Evolutionary conservation across 2,329 filamentous ascomycete genomes (phyloP), one percentile per base, ranked within the genome.

Genomic region (Pezicula radicicola): DNA sequence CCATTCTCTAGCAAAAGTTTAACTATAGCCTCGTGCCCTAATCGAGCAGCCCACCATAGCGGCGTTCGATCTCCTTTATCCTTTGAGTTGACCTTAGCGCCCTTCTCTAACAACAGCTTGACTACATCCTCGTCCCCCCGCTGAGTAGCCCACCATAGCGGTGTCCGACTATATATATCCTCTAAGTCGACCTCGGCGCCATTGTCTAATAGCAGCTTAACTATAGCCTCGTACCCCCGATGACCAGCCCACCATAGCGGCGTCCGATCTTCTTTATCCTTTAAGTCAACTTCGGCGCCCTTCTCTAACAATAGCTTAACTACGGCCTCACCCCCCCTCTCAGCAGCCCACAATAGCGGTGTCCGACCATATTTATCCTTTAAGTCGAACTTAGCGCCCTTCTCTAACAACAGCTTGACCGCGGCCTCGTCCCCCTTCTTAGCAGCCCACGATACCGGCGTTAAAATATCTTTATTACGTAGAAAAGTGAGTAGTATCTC

Each of bases 401-500:
- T 55, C 46, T 55, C 52, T 19, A 63, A 53, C 19, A 64, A 56
- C 16, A 62, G 49, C 19, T 52, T 48, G 12, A 66, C 54, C 19
- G 66, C 50, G 16, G 46, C 49, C 41, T 62, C 60, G 37, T 66
- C 49, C 4, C 63, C 61, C 36, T 47, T 51, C 30, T 60, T 49
- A 18, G 62, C 50, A 30, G 49, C 50, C 48, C 21, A 48, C 63
- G 36, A 55, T 25, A n/a, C n/a, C n/a, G n/a, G n/a, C n/a, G n/a
- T n/a, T n/a, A n/a, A n/a, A n/a, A n/a, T n/a, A n/a, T n/a, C n/a
- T n/a, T n/a, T n/a, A n/a, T n/a, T n/a, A n/a, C n/a, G n/a, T n/a
- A n/a, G n/a, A n/a, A n/a, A n/a, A n/a, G n/a, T n/a, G n/a, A 19
- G 19, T 19, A 3, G 19, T 19, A 52, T 21, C 46, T 57, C 53